Evolutionary conservation across 805 yeast species (phyloP).

Genomic region (Myxozyma nipponensis): DNA sequence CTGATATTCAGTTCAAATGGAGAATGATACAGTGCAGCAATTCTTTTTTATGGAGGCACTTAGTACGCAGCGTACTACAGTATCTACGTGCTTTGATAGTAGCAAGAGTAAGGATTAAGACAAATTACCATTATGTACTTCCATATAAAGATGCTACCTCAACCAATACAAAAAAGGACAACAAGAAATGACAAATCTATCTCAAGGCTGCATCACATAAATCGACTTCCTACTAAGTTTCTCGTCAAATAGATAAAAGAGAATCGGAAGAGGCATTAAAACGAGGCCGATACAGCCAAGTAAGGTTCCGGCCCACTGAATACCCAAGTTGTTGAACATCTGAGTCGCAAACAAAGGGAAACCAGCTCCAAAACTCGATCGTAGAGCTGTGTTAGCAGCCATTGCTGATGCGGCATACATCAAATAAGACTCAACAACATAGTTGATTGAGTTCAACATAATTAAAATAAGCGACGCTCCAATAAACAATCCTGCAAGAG

Average conservation of each 20-base stretch:
- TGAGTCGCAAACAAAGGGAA: slow-evolving; percentile 67
- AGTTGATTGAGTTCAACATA: slow-evolving; percentile 62
- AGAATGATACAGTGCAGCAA: no score
- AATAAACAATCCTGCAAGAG: slow-evolving; percentile 57
- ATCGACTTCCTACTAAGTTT: no score
- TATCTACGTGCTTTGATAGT: no score
- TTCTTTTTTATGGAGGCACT: no score
- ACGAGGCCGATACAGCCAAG: slow-evolving; percentile 58
- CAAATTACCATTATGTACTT: no score
- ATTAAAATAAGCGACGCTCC: slow-evolving; percentile 57
- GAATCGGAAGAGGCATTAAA: slow-evolving; percentile 62
- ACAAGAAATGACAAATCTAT: no score
- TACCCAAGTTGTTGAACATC: slow-evolving; percentile 65
- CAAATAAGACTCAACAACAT: slow-evolving; percentile 63
- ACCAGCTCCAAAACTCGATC: slow-evolving; percentile 63
- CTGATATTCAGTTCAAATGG: no score
- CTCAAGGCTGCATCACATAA: no score
- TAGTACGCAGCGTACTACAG: no score
- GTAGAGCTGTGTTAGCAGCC: slow-evolving; percentile 66
- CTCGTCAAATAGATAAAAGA: slow-evolving; percentile 57
- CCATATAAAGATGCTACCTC: no score
- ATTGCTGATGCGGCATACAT: slow-evolving; percentile 71
- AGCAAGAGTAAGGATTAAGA: no score
- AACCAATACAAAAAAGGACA: no score
- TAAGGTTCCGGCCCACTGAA: slow-evolving; percentile 73